Evolutionary conservation across 208 protist species (phyloP), one percentile per base, ranked within the genome.

Genomic region (Phytomonas francai): DNA sequence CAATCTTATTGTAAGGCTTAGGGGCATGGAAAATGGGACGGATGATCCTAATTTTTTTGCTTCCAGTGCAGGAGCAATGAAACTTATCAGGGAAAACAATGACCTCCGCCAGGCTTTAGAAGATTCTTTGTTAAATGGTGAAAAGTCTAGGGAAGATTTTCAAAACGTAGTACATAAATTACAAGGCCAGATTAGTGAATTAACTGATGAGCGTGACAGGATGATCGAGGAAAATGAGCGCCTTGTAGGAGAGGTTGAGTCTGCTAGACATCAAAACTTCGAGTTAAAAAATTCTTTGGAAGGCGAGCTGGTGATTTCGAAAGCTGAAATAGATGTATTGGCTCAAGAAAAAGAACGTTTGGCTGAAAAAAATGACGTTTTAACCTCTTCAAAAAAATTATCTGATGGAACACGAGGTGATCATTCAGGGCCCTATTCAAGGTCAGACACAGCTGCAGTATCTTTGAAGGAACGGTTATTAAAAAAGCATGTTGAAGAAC

Each of bases 401-500:
- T 5, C 45, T 25, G 45, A 54, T 54, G 45, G 11, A 54, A 25
- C 45, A 54, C 19, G 19, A 54, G 45, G 45, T 54, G 5, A 3
- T 8, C 19, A 25, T 54, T 54, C 19, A 25, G 45, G 25, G 45
- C 19, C 45, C 45, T 7, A 22, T 7, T 54, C 12, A 59, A 71
- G 27, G 25, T 36, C 3, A 70, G 39, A 14, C 54, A 45, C 28
- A 39, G 11, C 28, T 27, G n/a, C 12, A 33, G 19, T 57, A n/a
- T 70, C 68, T 19, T 60, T 90, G 34, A 80, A 88, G 67, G 75
- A 88, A 59, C 42, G 70, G 28, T 65, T 93, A 22, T 71, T 93
- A 28, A 87, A 84, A 60, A 85, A 91, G 59, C 85, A 94, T 49
- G 81, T 91, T 60, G 74, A 71, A 2, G 73, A 87, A 54, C 83